Conservation (phyloP, 2,329 filamentous ascomycete species). For the Elsinoe arachidis region DNA sequence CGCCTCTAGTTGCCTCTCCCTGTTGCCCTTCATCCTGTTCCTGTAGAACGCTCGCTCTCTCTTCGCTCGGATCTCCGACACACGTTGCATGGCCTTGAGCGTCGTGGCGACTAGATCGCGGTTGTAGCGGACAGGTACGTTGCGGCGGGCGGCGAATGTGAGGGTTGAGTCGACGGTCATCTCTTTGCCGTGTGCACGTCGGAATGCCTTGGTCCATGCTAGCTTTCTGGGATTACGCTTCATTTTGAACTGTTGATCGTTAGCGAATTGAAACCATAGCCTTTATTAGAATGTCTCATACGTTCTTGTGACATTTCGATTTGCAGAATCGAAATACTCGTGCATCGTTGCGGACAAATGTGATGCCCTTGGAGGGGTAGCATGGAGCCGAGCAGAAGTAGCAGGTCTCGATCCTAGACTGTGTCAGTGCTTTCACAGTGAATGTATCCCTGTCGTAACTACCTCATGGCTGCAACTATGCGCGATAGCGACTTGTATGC, state of each 20-base stretch:
- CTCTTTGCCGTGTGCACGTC: conserved; percentile 68
- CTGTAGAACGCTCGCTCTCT: conserved; percentile 91
- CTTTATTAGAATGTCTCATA: conserved; percentile 16
- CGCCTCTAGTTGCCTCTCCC: conserved; percentile 66
- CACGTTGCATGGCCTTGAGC: conserved; percentile 82
- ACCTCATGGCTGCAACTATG: conserved; percentile 16
- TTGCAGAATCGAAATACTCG: conserved; percentile 60
- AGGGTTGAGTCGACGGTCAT: conserved; percentile 93
- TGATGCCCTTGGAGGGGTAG: conserved; percentile 58
- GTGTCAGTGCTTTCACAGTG: background rate
- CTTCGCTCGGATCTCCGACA: conserved; percentile 72
- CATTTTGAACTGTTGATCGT: conserved; percentile 69
- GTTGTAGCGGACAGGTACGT: conserved; percentile 93
- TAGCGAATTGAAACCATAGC: background rate
- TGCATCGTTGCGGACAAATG: conserved; percentile 59
- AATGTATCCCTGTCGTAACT: background rate
- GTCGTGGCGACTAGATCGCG: conserved; percentile 82
- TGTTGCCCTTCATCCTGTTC: conserved; percentile 85
- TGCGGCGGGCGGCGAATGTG: conserved; percentile 83
- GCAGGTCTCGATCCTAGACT: conserved; percentile 52
- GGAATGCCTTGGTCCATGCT: conserved; percentile 94
- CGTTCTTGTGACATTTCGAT: conserved; percentile 56
- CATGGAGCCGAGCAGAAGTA: conserved; percentile 63
- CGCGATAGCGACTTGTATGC: background rate
- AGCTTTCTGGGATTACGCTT: conserved; percentile 95